Base-by-base conservation (phyloP, 345 rosid species). In the Citropsis articulata region DNA sequence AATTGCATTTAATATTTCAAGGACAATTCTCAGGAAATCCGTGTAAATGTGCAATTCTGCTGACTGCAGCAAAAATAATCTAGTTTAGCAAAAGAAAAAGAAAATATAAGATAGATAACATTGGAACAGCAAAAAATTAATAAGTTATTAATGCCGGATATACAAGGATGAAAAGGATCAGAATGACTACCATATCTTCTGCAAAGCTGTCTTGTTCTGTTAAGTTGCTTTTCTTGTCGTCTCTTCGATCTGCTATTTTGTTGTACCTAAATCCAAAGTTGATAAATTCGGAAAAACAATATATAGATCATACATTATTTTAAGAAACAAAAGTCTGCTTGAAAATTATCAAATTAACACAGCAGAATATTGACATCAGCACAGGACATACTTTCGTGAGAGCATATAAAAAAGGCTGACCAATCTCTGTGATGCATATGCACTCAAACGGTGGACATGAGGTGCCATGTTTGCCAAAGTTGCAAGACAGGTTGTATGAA, bases 401-500 rank as follows among this genome's bases (percentile, higher is more conserved):
- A 96, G 94, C 99, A 96, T 96, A 81, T 89, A 85, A 87, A 96
- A 96, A 78, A 96, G 98, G 85, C 98, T 96, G 88, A 96, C 94
- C 68, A 96, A 88, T 83, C 98, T 91, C 86, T 96, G 98, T 14
- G 98, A 96, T 81, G 99, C 98, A 87, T 94, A 94, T 78, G 97
- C 95, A 88, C 98, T 96, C 88, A 96, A 85, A 40, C 89, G 98
- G 83, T 94, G 93, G 80, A 90, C 88, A 85, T 96, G 99, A 80
- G 99, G 99, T 57, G 98, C 99, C 97, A 94, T 96, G 90, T 96
- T 96, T 78, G 98, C 99, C 87, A 96, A 85, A 72, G 97, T 92
- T 67, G 99, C 99, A 33, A 96, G 87, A 85, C 99, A 94, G 76
- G 95, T 96, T 64, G 99, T 96, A 81, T 96, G 99, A 45, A 96